Evolutionary conservation across 2,329 filamentous ascomycete genomes (phyloP).

Genomic region (Pseudocercospora pini-densiflorae): DNA sequence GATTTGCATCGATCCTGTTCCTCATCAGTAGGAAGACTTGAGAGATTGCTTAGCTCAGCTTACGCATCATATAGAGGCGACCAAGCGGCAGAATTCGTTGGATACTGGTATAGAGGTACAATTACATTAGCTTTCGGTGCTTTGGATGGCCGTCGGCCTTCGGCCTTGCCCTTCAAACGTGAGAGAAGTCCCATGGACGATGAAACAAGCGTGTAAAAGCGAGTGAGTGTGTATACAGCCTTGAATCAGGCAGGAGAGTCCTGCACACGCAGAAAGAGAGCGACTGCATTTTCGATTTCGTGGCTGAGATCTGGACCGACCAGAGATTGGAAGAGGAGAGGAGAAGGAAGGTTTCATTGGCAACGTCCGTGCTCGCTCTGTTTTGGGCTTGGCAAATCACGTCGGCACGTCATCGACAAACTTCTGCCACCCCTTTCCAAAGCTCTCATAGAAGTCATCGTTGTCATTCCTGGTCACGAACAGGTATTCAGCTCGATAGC

Average conservation of each 20-base stretch:
- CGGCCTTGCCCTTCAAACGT: slow-evolving; percentile 8
- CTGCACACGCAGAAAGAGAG: not conserved
- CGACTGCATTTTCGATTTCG: not conserved
- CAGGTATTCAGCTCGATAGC: slow-evolving; percentile 21
- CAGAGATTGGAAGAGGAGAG: not conserved
- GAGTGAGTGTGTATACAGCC: not conserved
- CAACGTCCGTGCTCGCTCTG: too few relatives aligned
- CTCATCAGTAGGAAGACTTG: not conserved
- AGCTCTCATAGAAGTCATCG: slow-evolving; percentile 20
- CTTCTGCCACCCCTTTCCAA: slow-evolving; percentile 23
- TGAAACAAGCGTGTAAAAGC: not conserved
- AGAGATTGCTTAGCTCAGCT: not conserved
- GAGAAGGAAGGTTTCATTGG: not conserved
- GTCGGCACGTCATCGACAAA: slow-evolving; percentile 23
- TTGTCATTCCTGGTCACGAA: slow-evolving; percentile 24
- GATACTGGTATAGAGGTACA: slow-evolving; percentile 32
- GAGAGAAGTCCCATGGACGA: slow-evolving; percentile 15
- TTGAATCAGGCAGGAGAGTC: not conserved
- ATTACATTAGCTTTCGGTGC: slow-evolving; percentile 26
- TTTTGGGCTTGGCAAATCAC: not conserved
- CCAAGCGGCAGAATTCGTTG: slow-evolving; percentile 27
- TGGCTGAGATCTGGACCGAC: not conserved
- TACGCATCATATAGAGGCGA: slow-evolving; percentile 27
- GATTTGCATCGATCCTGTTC: slow-evolving; percentile 26
- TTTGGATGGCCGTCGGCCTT: slow-evolving; percentile 1